Percentiles rank a stretch among this genome's conserved stretches.
phyloP scores from a whole-genome alignment of 768 basidiomycete genomes.

The Pisolithus albus region DNA sequence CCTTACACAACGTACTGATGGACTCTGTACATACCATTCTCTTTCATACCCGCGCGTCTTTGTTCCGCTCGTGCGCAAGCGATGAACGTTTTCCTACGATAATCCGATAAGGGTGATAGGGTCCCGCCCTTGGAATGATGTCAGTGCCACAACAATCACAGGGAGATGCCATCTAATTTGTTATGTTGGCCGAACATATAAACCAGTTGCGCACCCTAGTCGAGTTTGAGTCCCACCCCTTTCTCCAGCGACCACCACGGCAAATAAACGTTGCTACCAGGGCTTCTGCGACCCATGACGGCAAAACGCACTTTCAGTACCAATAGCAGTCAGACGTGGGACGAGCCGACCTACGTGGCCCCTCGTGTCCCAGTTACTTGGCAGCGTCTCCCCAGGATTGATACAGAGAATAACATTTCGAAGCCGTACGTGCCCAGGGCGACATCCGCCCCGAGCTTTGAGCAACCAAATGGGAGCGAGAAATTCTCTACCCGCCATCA shows the following conservation, averaged over 20 bases:
- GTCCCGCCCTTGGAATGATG: too few species aligned
- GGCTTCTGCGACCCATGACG: not conserved
- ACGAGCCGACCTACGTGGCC: slow-evolving; percentile 7
- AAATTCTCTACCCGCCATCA: slow-evolving; percentile 14
- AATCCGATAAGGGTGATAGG: too few species aligned
- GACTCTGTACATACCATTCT: slow-evolving; percentile 2
- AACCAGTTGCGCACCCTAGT: too few species aligned
- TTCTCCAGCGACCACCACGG: too few species aligned
- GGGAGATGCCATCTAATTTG: too few species aligned
- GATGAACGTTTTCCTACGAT: too few species aligned
- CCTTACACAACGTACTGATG: slow-evolving; percentile 3
- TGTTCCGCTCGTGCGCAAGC: too few species aligned
- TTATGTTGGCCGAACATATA: too few species aligned
- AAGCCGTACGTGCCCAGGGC: slow-evolving; percentile 26
- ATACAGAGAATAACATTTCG: slow-evolving; percentile 22
- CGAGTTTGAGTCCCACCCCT: too few species aligned
- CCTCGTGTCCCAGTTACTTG: slow-evolving; percentile 16
- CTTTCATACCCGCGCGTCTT: too few species aligned
- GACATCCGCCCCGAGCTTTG: slow-evolving; percentile 20
- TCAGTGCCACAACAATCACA: too few species aligned
- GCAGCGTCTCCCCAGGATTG: slow-evolving; percentile 14
- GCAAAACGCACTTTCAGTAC: not conserved
- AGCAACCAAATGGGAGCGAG: slow-evolving; percentile 16
- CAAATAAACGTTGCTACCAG: too few species aligned
- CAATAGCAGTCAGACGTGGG: not conserved